Evolutionary conservation across 1,284 basidiomycete species (phyloP), one percentile per base, ranked within the genome.

Genomic region (Austroboletus niveus): DNA sequence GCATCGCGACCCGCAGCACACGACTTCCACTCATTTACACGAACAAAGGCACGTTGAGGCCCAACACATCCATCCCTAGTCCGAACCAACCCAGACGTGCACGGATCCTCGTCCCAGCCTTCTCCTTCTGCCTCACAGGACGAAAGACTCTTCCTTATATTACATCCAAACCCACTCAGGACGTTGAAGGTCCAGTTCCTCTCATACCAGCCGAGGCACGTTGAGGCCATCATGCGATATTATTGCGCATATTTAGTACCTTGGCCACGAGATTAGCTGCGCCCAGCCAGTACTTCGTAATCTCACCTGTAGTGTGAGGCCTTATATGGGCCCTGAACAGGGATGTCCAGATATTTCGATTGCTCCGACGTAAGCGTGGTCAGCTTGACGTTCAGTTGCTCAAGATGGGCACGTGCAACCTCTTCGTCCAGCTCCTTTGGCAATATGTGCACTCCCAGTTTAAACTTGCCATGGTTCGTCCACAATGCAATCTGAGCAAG

Each of bases 351-450:
- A 82, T 99, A 99, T 55, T 81, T 78, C 66, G 93, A 85, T 79
- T 99, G 96, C 57, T 80, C 81, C 20, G 80, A 49, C 48, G 84
- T 79, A 64, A 99, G 81, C 61, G 76, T 78, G 57, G 97, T 98
- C 71, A 99, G 83, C 80, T 95, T 95, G 77, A 98, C 92, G 69
- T 91, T 91, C 68, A 98, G 84, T 71, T 92, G 87, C 53, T 80
- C 82, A 54, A 99, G 80, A 75, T 99, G 96, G 51, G 96, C 92
- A 62, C 92, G 89, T 35, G 97, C 96, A 64, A 98, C 97, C 77
- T 99, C 96, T 80, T 99, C 96, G 69, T 99, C 96, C 63, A 98
- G 89, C 59, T 90, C 86, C 82, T 99, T 99, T 64, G 96, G 95
- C 42, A 99, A 82, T 79, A 96, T 93, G 81, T 96, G 93, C 52